Evolutionary conservation across 73 alveolate genomes (phyloP).

Genomic region (Tetrahymena elliotti): DNA sequence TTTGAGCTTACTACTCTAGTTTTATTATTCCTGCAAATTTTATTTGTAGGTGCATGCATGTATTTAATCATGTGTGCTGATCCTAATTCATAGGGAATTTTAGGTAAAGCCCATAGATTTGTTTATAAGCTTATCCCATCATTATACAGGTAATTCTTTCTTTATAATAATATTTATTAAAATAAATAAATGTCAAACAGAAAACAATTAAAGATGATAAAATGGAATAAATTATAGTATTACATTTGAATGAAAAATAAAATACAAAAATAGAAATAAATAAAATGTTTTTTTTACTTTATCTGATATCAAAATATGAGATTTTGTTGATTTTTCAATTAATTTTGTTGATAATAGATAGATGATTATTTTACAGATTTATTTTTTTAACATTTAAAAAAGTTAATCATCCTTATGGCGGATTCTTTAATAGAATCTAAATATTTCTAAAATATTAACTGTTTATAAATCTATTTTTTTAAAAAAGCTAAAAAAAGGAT

Average conservation of each 20-base stretch:
- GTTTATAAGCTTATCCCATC: slow-evolving; percentile 16
- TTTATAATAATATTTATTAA: neutral
- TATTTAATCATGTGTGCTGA: slow-evolving; percentile 32
- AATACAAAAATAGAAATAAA: no score
- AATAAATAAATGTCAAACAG: neutral
- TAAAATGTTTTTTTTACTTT: no score
- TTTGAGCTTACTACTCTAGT: neutral
- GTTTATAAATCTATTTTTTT: no score
- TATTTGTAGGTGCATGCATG: slow-evolving; percentile 13
- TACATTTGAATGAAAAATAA: neutral
- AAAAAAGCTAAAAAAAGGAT: neutral
- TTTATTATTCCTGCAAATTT: neutral
- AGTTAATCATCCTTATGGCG: no score
- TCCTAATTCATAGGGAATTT: slow-evolving; percentile 30
- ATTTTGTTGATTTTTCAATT: neutral
- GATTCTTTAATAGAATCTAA: no score
- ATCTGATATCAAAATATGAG: neutral
- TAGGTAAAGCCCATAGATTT: slow-evolving; percentile 30
- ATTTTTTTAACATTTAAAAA: neutral
- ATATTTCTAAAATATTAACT: no score
- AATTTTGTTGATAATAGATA: neutral
- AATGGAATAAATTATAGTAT: neutral
- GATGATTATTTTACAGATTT: neutral
- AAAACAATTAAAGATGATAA: no score
- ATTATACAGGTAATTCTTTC: neutral